A percentile compares a stretch with the other conserved stretches of the same genome.
Conservation (phyloP, 192 early-diverging fungal genomes). For the Linnemannia elongata region DNA sequence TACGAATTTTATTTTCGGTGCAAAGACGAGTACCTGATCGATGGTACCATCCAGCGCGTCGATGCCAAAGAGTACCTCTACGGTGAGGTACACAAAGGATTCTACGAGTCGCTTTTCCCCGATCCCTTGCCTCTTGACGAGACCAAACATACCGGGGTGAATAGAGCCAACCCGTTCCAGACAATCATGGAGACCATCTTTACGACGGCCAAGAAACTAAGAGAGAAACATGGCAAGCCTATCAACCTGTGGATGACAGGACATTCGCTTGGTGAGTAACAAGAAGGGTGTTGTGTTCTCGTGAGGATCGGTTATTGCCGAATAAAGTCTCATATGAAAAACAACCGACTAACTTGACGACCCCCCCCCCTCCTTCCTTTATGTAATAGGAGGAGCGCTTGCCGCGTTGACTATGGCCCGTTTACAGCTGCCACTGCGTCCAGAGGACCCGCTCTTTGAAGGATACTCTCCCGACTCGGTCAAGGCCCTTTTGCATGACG, state of each 20-base stretch:
- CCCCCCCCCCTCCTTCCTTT: background rate
- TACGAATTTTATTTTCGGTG: background rate
- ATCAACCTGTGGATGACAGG: constrained; percentile 68
- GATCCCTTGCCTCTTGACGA: constrained; percentile 5
- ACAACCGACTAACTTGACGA: background rate
- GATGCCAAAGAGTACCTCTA: constrained; percentile 64
- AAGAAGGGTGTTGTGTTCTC: background rate
- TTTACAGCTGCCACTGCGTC: constrained; percentile 53
- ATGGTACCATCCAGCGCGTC: constrained; percentile 62
- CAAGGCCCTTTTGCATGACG: background rate
- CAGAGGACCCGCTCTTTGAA: constrained; percentile 37
- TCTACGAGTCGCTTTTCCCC: constrained; percentile 66
- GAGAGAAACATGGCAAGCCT: constrained; percentile 29
- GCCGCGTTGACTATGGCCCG: constrained; percentile 60
- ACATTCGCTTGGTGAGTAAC: constrained; percentile 62
- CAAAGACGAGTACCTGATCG: constrained; percentile 60
- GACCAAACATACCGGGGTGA: constrained; percentile 23
- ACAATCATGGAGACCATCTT: constrained; percentile 61
- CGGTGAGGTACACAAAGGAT: constrained; percentile 67
- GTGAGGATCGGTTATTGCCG: background rate
- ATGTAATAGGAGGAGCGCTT: constrained; percentile 53
- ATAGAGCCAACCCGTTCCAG: constrained; percentile 57
- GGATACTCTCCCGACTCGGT: constrained; percentile 1
- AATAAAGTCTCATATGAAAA: background rate
- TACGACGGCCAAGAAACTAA: constrained; percentile 19